These are phyloP conservation scores for Clathrus columnatus DNA, from an alignment of 768 basidiomycete genomes.

Conservation along the genomic window DNA sequence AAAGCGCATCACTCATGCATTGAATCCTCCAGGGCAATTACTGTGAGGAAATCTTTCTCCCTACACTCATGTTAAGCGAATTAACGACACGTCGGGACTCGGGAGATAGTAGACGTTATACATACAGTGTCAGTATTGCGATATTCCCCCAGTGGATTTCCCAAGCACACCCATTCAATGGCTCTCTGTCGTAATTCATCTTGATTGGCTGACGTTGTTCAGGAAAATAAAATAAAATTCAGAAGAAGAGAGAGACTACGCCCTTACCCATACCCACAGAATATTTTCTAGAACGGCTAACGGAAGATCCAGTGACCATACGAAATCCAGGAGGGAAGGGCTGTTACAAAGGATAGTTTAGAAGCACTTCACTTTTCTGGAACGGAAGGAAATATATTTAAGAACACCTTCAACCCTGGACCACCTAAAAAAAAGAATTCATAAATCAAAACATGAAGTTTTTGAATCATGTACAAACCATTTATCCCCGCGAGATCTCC, in stretches of 20 bases:
- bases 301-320: conserved; percentile 11
- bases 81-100: too few species aligned
- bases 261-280: not conserved
- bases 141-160: conserved; percentile 22
- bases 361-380: not conserved
- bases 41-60: conserved; percentile 35
- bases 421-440: not conserved
- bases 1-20: conserved; percentile 20
- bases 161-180: conserved; percentile 31
- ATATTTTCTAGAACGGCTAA: conserved; percentile 1
- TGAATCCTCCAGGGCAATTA: conserved; percentile 33
- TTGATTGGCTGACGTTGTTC: conserved; percentile 31
- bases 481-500: conserved; percentile 29
- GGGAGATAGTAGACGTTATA: conserved; percentile 5
- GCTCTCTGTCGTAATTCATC: conserved; percentile 33
- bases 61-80: too few species aligned
- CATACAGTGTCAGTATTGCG: conserved; percentile 16
- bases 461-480: conserved; percentile 15
- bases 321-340: conserved; percentile 10
- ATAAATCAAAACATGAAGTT: not conserved
- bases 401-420: not conserved
- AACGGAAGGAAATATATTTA: not conserved
- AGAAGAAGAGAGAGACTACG: too few species aligned
- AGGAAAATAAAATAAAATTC: too few species aligned
- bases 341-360: not conserved